Percentiles rank a stretch among this genome's conserved stretches.
These are phyloP conservation scores for Fusarium odoratissimum DNA, from an alignment of 2,329 filamentous ascomycete species.

Conservation along the genomic window DNA sequence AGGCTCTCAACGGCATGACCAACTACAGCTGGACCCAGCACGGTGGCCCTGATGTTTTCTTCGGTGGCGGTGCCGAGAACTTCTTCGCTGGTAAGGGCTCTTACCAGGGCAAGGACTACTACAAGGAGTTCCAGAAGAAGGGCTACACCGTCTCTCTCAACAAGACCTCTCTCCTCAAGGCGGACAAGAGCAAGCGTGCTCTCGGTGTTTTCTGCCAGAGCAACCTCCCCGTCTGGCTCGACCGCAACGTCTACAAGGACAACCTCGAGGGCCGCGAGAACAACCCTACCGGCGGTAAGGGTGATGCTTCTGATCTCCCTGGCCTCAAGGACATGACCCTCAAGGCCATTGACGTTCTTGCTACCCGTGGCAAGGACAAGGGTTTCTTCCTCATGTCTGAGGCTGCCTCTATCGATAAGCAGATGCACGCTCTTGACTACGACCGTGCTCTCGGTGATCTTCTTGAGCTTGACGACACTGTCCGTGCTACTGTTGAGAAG, in stretches of 20 bases:
- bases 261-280: slow-evolving; percentile 76
- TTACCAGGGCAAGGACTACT: slow-evolving; percentile 80
- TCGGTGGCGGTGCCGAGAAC: slow-evolving; percentile 85
- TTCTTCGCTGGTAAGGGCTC: slow-evolving; percentile 73
- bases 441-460: slow-evolving; percentile 87
- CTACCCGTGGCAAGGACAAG: slow-evolving; percentile 71
- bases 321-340: slow-evolving; percentile 91
- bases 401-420: slow-evolving; percentile 87
- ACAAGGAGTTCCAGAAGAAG: slow-evolving; percentile 77
- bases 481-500: slow-evolving; percentile 78
- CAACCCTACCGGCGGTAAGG: slow-evolving; percentile 73
- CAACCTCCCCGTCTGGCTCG: slow-evolving; percentile 86
- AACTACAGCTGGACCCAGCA: slow-evolving; percentile 86
- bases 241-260: slow-evolving; percentile 81
- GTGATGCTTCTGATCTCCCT: slow-evolving; percentile 77
- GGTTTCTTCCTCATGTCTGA: slow-evolving; percentile 92
- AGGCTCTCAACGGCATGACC: slow-evolving; percentile 78
- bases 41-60: slow-evolving; percentile 81
- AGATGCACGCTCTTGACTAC: slow-evolving; percentile 89
- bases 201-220: slow-evolving; percentile 82
- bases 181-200: slow-evolving; percentile 69
- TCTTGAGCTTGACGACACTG: slow-evolving; percentile 85
- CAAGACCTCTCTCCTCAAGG: slow-evolving; percentile 74
- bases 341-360: slow-evolving; percentile 85
- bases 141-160: slow-evolving; percentile 80